A percentile compares a stretch with the other conserved stretches of the same genome.
These are phyloP conservation scores for Pelargonium myrrhifolium DNA, from an alignment of 441 rosid species.

Conservation along the genomic window DNA sequence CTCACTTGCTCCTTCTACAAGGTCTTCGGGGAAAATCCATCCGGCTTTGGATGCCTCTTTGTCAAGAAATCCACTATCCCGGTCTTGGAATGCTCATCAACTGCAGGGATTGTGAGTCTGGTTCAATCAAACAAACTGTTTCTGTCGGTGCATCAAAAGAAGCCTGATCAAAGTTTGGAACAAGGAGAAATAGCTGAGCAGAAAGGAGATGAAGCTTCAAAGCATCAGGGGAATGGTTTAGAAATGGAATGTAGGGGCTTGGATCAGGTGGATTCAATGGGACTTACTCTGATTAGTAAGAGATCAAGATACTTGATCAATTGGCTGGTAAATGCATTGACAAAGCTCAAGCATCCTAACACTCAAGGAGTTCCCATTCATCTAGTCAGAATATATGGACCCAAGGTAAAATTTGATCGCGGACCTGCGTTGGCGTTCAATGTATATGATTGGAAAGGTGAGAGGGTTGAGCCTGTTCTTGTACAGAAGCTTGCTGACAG, in stretches of 20 bases:
- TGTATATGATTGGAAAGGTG: constrained; percentile 75
- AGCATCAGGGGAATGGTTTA: too few species aligned
- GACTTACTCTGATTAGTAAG: constrained; percentile 46
- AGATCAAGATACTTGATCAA: constrained; percentile 79
- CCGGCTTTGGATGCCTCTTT: constrained; percentile 88
- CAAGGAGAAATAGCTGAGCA: constrained; percentile 31
- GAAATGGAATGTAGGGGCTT: constrained; percentile 49
- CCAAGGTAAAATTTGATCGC: constrained; percentile 68
- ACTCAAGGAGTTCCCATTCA: constrained; percentile 28
- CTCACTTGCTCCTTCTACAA: constrained; percentile 81
- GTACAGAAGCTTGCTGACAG: constrained; percentile 90
- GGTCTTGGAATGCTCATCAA: constrained; percentile 40
- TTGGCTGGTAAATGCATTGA: constrained; percentile 73
- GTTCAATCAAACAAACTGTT: constrained; percentile 40
- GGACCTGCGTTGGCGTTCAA: constrained; percentile 88
- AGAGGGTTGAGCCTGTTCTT: constrained; percentile 60
- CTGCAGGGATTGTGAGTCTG: constrained; percentile 66
- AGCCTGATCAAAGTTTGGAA: constrained; percentile 25
- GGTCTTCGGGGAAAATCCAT: constrained; percentile 82
- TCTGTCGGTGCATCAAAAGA: too few species aligned
- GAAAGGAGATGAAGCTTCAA: too few species aligned
- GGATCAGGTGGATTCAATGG: constrained; percentile 70
- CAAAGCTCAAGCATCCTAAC: constrained; percentile 72
- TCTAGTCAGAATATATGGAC: constrained; percentile 71
- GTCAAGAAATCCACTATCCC: constrained; percentile 65